Evolutionary conservation across 164 flowering plant species (phyloP).

Genomic region (Santalum album): DNA sequence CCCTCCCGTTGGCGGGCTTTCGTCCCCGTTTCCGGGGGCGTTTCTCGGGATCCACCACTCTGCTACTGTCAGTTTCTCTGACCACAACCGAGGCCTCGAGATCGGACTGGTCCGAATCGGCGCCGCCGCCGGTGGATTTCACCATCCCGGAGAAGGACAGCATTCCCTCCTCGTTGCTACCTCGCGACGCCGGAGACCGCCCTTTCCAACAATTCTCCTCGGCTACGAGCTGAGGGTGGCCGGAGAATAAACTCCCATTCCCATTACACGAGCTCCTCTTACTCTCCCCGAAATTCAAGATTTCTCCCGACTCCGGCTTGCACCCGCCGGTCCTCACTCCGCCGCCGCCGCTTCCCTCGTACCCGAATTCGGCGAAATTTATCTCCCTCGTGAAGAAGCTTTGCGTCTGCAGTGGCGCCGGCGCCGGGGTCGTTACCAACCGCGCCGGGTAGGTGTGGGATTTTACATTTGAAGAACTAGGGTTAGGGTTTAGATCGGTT

Average conservation of each 20-base stretch:
- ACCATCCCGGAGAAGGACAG: conserved; percentile 45
- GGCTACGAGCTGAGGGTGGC: conserved; percentile 17
- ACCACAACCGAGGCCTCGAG: conserved; percentile 71
- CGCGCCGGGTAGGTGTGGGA: background rate
- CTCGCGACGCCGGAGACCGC: conserved; percentile 39
- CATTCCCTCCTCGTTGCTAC: conserved; percentile 72
- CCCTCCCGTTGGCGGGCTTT: conserved; percentile 91
- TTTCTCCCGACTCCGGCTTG: conserved; percentile 76
- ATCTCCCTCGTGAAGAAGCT: conserved; percentile 35
- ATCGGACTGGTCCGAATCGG: conserved; percentile 80
- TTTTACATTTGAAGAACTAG: conserved; percentile 18
- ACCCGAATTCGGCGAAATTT: conserved; percentile 53
- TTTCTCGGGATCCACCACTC: conserved; percentile 60
- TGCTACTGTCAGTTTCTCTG: conserved; percentile 52
- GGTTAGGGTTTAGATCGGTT: conserved; percentile 25
- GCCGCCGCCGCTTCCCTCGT: conserved; percentile 22
- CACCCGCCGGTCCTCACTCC: conserved; percentile 19
- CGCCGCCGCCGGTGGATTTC: conserved; percentile 33
- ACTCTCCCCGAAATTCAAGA: conserved; percentile 73
- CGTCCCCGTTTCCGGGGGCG: conserved; percentile 77
- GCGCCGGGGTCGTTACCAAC: background rate
- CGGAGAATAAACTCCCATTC: conserved; percentile 30
- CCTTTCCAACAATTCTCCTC: conserved; percentile 37
- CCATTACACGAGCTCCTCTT: conserved; percentile 25
- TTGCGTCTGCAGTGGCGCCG: conserved; percentile 20